phyloP scores from a whole-genome alignment of 2,329 filamentous ascomycete genomes.

The Calonectria naviculata region DNA sequence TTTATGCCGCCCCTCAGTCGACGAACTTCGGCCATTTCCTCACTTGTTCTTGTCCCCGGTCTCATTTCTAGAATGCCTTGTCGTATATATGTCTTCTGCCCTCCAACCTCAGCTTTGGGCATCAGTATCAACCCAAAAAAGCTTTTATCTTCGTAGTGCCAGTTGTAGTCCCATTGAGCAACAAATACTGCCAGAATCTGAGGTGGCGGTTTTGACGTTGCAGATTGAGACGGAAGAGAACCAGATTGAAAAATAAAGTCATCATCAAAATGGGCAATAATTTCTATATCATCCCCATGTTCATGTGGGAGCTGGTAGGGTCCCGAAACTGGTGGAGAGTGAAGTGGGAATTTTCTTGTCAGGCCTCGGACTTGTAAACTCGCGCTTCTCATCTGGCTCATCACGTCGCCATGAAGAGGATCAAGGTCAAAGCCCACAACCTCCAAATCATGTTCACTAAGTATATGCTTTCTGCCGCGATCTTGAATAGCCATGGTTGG shows the following conservation, averaged over 20 bases:
- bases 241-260: neutral
- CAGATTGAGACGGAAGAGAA: neutral
- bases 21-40: neutral
- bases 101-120: neutral
- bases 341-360: neutral
- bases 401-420: neutral
- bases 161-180: neutral
- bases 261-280: neutral
- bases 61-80: neutral
- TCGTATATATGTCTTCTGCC: neutral
- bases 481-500: neutral
- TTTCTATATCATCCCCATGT: neutral
- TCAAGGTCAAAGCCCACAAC: neutral
- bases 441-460: neutral
- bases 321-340: neutral
- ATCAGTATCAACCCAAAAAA: neutral
- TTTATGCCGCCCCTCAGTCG: neutral
- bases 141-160: neutral
- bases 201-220: neutral
- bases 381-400: neutral
- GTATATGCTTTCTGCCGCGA: neutral
- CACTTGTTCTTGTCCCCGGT: neutral
- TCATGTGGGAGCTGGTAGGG: neutral
- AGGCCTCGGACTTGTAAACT: neutral
- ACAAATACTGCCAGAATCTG: neutral